A percentile compares a stretch with the other conserved stretches of the same genome.
phyloP scores from a whole-genome alignment of 1,284 basidiomycete species.

The Trichosporon sp. region DNA sequence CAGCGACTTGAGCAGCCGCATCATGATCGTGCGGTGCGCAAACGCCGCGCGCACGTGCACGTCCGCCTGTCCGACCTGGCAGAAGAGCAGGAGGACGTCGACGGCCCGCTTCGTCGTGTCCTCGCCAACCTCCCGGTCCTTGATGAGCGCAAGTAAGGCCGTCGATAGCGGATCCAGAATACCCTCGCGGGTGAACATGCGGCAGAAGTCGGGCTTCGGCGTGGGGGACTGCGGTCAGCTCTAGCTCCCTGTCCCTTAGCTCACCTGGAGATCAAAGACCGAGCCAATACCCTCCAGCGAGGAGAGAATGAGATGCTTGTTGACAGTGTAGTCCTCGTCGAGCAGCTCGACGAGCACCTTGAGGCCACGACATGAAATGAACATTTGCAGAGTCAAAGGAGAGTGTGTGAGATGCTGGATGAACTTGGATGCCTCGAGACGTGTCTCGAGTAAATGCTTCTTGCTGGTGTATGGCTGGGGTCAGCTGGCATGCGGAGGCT shows the following conservation, averaged over 20 bases:
- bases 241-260: slow-evolving; percentile 10
- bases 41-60: slow-evolving; percentile 87
- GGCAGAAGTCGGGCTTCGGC: slow-evolving; percentile 95
- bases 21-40: slow-evolving; percentile 82
- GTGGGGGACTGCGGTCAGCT: slow-evolving; percentile 70
- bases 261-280: slow-evolving; percentile 81
- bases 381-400: slow-evolving; percentile 92
- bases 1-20: slow-evolving; percentile 80
- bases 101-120: slow-evolving; percentile 87
- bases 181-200: slow-evolving; percentile 96
- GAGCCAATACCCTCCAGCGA: slow-evolving; percentile 91
- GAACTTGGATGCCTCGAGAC: slow-evolving; percentile 92
- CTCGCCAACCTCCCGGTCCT: slow-evolving; percentile 66
- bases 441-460: slow-evolving; percentile 87
- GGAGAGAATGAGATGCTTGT: slow-evolving; percentile 86
- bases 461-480: slow-evolving; percentile 81
- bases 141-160: slow-evolving; percentile 84
- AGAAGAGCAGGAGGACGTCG: slow-evolving; percentile 87
- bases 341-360: slow-evolving; percentile 92
- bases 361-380: slow-evolving; percentile 91
- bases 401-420: slow-evolving; percentile 89
- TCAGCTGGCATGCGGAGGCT: slow-evolving; percentile 1
- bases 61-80: slow-evolving; percentile 92
- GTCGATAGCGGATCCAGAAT: slow-evolving; percentile 88
- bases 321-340: slow-evolving; percentile 91